Base-by-base conservation (phyloP, 768 basidiomycete genomes). In the Glaciozyma martinii region DNA sequence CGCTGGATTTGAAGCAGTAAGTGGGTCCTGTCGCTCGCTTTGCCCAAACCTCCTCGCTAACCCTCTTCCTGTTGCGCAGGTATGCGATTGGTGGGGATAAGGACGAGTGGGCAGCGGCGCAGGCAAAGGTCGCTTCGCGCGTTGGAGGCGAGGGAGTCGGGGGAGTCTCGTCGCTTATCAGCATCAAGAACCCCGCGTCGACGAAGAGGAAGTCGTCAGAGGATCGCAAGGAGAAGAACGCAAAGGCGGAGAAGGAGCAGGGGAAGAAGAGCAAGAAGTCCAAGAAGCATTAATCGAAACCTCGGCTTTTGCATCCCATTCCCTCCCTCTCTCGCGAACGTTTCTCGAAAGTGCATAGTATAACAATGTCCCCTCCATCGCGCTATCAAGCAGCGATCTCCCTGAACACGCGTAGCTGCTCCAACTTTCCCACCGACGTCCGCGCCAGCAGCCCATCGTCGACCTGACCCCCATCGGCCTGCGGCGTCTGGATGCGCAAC, bases 1-100 rank as follows among this genome's bases (percentile, higher is more conserved):
- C 88, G 27, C 81, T 99, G 37, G 91, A 97, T 78, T 77, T 97
- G 65, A 83, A 81, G 78, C 86, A 87, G 91, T 97, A 74, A 82
- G 89, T 81, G 54, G 42, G 62, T 27, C 12, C n/a, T 63, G 44
- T 29, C 33, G 19, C 33, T 29, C 3, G 40, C 15, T 50, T 9
- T 29, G 43, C n/a, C n/a, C n/a, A n/a, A n/a, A n/a, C n/a, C n/a
- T n/a, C n/a, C n/a, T n/a, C n/a, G n/a, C n/a, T n/a, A n/a, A n/a
- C n/a, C n/a, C n/a, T n/a, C n/a, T 21, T 1, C 37, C 30, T 4
- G 18, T 27, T 43, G n/a, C 2, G 7, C 25, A 66, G 66, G 58
- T 67, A 67, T 61, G 70, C 63, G 8, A 56, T 68, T 30, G 68
- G 65, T 15, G 65, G 66, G 18, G 66, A 62, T 18, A 65, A 66